Conservation (phyloP, 2,329 filamentous ascomycete species). For the Aspergillus sergii region DNA sequence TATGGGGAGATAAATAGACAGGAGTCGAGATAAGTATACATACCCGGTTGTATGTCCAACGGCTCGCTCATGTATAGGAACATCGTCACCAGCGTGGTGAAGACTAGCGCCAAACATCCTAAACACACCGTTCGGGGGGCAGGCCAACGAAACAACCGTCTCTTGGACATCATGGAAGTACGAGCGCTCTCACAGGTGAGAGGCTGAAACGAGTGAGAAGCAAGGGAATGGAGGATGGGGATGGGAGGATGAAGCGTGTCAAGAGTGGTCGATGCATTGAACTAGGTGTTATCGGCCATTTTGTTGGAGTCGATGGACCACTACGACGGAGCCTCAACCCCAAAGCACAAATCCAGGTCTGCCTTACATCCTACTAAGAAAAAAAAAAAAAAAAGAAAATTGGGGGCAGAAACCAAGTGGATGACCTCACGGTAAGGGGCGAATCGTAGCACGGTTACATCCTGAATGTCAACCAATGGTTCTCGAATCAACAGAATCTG, state of each 20-base stretch:
- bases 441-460: neutral
- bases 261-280: slow-evolving; percentile 1
- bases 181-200: neutral
- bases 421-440: slow-evolving; percentile 9
- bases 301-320: slow-evolving; percentile 5
- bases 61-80: slow-evolving; percentile 15
- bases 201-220: neutral
- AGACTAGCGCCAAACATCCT: slow-evolving; percentile 19
- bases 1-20: neutral
- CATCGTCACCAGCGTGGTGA: slow-evolving; percentile 15
- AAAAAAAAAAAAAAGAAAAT: neutral
- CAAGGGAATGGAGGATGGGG: neutral
- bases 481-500: neutral
- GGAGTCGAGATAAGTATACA: neutral
- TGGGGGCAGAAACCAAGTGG: neutral
- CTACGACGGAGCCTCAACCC: neutral
- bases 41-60: slow-evolving; percentile 15
- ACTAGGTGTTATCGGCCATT: slow-evolving; percentile 9
- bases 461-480: neutral
- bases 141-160: slow-evolving; percentile 24
- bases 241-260: neutral
- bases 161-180: slow-evolving; percentile 17
- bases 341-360: slow-evolving; percentile 1
- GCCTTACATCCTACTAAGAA: neutral
- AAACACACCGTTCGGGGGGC: slow-evolving; percentile 18